A percentile compares a stretch with the other conserved stretches of the same genome.
Conservation (phyloP, 1,284 basidiomycete genomes). For the Somion occarium region DNA sequence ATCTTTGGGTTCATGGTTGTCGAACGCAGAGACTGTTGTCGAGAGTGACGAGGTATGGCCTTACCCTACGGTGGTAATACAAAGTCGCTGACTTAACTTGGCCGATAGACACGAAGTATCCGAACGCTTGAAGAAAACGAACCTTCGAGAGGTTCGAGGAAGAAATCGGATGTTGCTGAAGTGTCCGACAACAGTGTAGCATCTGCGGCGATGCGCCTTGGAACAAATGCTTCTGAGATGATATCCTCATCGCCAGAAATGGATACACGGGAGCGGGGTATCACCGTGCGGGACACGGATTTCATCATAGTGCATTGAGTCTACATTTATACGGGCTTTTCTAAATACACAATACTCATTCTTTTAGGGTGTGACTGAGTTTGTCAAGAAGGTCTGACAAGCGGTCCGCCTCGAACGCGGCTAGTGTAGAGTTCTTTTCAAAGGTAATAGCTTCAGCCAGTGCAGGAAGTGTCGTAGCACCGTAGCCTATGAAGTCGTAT, state of each 20-base stretch:
- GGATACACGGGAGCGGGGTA: constrained; percentile 5
- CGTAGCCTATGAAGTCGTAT: constrained; percentile 56
- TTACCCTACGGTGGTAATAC: background rate
- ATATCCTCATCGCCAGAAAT: background rate
- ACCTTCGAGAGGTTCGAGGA: background rate
- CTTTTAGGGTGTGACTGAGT: constrained; percentile 18
- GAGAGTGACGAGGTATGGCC: constrained; percentile 1
- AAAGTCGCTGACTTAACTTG: background rate
- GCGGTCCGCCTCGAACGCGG: constrained; percentile 59
- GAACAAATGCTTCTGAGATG: background rate
- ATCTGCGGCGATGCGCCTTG: background rate
- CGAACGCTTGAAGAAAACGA: background rate
- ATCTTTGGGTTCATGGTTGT: constrained; percentile 31
- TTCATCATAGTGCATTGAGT: background rate
- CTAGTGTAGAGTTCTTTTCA: constrained; percentile 61
- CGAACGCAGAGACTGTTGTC: constrained; percentile 12
- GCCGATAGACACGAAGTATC: background rate
- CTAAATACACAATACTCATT: constrained; percentile 8
- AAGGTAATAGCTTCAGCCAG: constrained; percentile 76
- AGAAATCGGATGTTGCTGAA: background rate
- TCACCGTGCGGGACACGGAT: background rate
- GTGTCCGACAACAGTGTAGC: background rate
- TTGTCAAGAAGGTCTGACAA: constrained; percentile 50
- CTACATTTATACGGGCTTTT: background rate
- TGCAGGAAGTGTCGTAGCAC: constrained; percentile 81